Evolutionary conservation across 208 protist species (phyloP), one percentile per base, ranked within the genome.

Genomic region (Acanthamoeba culbertsoni): DNA sequence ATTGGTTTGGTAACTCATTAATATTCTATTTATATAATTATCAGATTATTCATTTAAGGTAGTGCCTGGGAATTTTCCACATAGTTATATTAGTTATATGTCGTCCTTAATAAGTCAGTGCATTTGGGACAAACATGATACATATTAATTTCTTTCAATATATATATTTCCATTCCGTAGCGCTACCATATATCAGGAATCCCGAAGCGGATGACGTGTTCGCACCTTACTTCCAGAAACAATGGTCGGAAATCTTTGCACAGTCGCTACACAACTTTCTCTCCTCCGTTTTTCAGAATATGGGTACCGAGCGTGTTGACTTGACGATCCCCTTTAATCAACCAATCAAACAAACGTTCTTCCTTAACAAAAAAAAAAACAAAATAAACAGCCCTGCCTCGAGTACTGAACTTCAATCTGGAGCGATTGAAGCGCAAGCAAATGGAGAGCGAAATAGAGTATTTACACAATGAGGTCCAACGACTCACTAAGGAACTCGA

Each of bases 391-490:
- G 77, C 46, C 35, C 77, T 91, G 7, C 84, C 84, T 4, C 33
- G 43, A 1, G 40, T 91, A 55, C 57, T 91, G 37, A 91, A 91
- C 84, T 91, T 91, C 84, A 91, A 91, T 31, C 33, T 71, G 37
- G 84, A 91, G 40, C 48, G 84, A 20, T 37, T 91, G 6, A 43
- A 51, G 57, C 48, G 84, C n/a, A 71, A 91, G 84, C 48, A 91
- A 48, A 63, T 91, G 84, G 77, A 86, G 37, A 86, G 77, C 77
- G 77, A 86, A 46, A 86, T 86, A n/a, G 77, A 86, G 28, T 86
- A 86, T 31, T 28, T 86, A 5, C 77, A 62, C 77, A 86, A 86
- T 31, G 77, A 86, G n/a, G 51, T 86, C n/a, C 77, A 86, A 28
- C 77, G 77, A 86, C 48, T 86, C 28, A 86, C 43, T 20, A 86